Evolutionary conservation across 441 rosid species (phyloP), one percentile per base, ranked within the genome.

Genomic region (Populus hybrid): DNA sequence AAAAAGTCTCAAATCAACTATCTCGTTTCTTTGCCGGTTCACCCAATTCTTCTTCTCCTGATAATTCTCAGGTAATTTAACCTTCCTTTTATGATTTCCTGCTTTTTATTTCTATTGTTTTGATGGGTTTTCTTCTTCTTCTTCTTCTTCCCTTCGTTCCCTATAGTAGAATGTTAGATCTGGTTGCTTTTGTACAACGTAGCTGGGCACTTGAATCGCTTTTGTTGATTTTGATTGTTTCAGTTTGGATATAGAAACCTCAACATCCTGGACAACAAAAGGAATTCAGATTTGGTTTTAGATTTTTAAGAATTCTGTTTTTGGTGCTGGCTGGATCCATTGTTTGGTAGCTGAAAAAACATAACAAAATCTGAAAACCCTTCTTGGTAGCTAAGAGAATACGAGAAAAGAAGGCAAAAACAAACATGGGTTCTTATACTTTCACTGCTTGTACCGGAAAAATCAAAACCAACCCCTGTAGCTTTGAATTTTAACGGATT

Each of bases 11-110:
- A 1, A 91, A 89, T 78, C 89, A 85, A 81, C 87, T 93, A 5
- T 90, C 97, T n/a, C 89, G 93, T 83, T 83, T 95, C 70, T 87
- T 95, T 72, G 80, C 89, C n/a, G 90, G 89, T 85, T 88, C 96
- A 0, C 85, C 88, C 0, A 67, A 69, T 77, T 75, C 85, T 54
- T 77, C 94, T 59, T 76, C 89, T 30, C 74, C 90, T 18, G 79
- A 84, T 76, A 78, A 81, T 83, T 85, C 89, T 74, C 88, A 85
- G 91, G 97, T 91, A 77, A 71, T 66, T 65, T 23, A 20, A 0
- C n/a, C 35, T 10, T 77, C 21, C 50, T 71, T 32, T 67, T 73
- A 32, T 8, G 26, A 57, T 21, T 1, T 35, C 14, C 67, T 21
- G 1, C 18, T 42, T n/a, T 50, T 64, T 59, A 68, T 46, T 59